Evolutionary conservation across 2,329 filamentous ascomycete genomes (phyloP), one percentile per base, ranked within the genome.

Genomic region (Ascochyta lentis): DNA sequence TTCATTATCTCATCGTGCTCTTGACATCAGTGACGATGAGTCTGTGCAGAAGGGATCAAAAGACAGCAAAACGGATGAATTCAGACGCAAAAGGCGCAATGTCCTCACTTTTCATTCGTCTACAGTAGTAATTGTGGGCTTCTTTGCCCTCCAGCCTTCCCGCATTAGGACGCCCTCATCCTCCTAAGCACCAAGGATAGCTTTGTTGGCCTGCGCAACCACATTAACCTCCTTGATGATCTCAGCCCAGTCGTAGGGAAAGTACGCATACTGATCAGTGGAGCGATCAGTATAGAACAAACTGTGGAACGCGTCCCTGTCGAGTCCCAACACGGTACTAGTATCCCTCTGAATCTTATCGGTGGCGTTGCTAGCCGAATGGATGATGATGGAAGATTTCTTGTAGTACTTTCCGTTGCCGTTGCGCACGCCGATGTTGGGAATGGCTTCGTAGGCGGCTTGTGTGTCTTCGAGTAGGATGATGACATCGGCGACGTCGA

Each of bases 161-260:
- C 12, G 29, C 29, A 15, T 19, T 19, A 19, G 6, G 5, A 6
- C 29, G 9, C 4, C 6, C 10, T 15, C 3, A 5, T 31, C 3
- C 10, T 26, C 24, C 24, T 26, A 49, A 19, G 19, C 37, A 24
- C 47, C 53, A n/a, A 57, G 33, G 2, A 57, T 40, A 35, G 39
- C 49, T 38, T 57, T 57, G 26, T 57, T 57, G 3, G 49, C 49
- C n/a, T 57, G 54, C 2, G 54, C 54, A 45, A 57, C 54, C 12
- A 6, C 40, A 22, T 57, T 57, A 16, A 53, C 54, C 40, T 57
- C 54, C 34, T 52, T 44, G 12, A 57, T 9, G 22, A 57, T 57
- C 39, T 57, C 43, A 8, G 43, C 54, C 54, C 54, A 57, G 27
- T 57, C 43, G 9, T 57, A 57, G 2, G 54, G 54, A 23, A 57